These are phyloP conservation scores for Apophysomyces elegans DNA, from an alignment of 371 early-diverging fungal genomes.

Conservation along the genomic window DNA sequence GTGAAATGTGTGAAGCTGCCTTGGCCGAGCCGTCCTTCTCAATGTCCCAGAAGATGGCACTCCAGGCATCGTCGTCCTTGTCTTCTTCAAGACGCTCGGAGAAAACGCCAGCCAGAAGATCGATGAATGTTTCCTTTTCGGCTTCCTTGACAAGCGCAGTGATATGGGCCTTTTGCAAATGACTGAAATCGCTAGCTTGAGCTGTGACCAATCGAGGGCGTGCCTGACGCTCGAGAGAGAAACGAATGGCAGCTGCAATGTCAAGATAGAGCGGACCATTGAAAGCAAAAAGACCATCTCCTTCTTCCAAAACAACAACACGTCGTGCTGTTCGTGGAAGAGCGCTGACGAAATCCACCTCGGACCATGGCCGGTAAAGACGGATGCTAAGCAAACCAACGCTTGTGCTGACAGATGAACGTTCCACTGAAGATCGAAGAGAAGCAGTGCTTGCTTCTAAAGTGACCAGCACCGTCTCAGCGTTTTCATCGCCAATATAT, in stretches of 20 bases:
- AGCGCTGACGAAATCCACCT: constrained; percentile 64
- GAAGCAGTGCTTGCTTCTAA: constrained; percentile 58
- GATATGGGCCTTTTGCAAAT: constrained; percentile 47
- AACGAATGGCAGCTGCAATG: constrained; percentile 72
- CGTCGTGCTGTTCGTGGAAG: constrained; percentile 66
- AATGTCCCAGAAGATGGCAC: constrained; percentile 74
- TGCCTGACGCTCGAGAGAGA: constrained; percentile 36
- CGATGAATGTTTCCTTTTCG: constrained; percentile 38
- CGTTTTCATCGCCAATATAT: constrained; percentile 72
- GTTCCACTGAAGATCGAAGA: constrained; percentile 30
- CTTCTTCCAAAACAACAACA: constrained; percentile 64
- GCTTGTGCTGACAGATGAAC: constrained; percentile 43
- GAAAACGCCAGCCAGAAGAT: constrained; percentile 28
- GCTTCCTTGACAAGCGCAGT: constrained; percentile 47
- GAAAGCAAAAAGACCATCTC: constrained; percentile 55
- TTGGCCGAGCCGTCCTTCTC: constrained; percentile 55
- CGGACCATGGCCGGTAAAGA: constrained; percentile 83
- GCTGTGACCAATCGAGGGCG: constrained; percentile 52
- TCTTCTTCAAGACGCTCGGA: constrained; percentile 18
- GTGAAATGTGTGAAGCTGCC: constrained; percentile 57
- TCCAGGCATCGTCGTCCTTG: constrained; percentile 28
- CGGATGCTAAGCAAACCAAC: constrained; percentile 80
- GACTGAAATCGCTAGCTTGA: constrained; percentile 40
- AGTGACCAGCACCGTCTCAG: constrained; percentile 79
- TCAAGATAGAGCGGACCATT: constrained; percentile 72